Base-by-base conservation (phyloP, 768 basidiomycete species). In the Trametes gibbosa region DNA sequence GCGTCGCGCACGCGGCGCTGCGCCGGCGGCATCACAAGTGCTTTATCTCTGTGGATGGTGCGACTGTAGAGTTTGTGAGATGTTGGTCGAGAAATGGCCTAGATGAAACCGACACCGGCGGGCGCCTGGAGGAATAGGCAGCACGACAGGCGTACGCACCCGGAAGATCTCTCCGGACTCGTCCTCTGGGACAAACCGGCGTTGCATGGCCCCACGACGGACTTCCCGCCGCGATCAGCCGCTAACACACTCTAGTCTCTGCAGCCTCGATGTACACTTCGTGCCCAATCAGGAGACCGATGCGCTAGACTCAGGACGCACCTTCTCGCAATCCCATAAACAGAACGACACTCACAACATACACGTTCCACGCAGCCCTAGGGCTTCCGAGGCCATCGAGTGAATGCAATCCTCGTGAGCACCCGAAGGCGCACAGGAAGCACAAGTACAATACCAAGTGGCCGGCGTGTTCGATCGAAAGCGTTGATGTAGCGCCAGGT, bases 371-470 rank as follows among this genome's bases (percentile, higher is more conserved):
- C 19, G 25, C 14, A 21, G 40, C 27, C n/a, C n/a, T 14, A 42
- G 55, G 55, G 27, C 39, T 42, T 14, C 14, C 47, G 16, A 49
- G 19, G 39, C 55, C 46, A 48, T 49, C 46, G 25, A 56, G 55
- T 29, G 55, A 56, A 49, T 6, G 12, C 12, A 17, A 23, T 4
- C 37, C 37, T 19, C 39, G 21, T 56, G 47, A 13, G 25, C 24
- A 32, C 5, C 16, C 35, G 37, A 39, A 50, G 55, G 39, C 48
- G 55, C 55, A 56, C 55, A 42, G 27, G 47, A 48, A 49, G 42
- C 52, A 17, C 32, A 24, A 6, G 9, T 21, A 14, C 25, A 47
- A 37, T 24, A 21, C n/a, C n/a, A 17, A 12, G 14, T 10, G 21
- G 10, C 14, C 34, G 12, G 23, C 4, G 10, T 5, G 23, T 12